phyloP scores from a whole-genome alignment of 1,284 basidiomycete species.

The Pyrrhoderma noxium region DNA sequence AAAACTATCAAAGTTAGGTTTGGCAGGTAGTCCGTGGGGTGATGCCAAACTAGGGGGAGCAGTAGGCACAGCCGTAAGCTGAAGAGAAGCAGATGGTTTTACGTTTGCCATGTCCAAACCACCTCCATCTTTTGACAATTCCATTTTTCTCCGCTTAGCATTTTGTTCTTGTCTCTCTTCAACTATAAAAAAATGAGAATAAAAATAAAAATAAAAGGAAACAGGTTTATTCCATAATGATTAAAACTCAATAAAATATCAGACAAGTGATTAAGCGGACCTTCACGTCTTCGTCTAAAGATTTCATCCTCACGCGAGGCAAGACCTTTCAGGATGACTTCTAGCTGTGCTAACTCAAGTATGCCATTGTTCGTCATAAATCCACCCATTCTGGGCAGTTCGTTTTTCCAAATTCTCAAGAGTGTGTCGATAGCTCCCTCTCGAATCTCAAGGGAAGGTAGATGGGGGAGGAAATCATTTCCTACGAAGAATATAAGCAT shows the following conservation, averaged over 20 bases:
- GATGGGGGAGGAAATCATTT: conserved; percentile 98
- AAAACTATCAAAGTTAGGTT: conserved; percentile 55
- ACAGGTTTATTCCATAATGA: conserved; percentile 14
- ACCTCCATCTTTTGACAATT: conserved; percentile 46
- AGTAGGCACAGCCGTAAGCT: conserved; percentile 37
- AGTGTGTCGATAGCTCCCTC: conserved; percentile 98
- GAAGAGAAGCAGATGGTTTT: conserved; percentile 17
- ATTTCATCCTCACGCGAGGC: conserved; percentile 93
- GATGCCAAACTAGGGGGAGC: conserved; percentile 38
- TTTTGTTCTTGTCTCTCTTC: conserved; percentile 91
- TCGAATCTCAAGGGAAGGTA: conserved; percentile 96
- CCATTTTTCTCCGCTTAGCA: conserved; percentile 81
- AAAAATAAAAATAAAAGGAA: conserved; percentile 22
- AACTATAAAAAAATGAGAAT: too few relatives aligned
- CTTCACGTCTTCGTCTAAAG: conserved; percentile 86
- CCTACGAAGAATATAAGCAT: conserved; percentile 99
- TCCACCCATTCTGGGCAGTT: conserved; percentile 91
- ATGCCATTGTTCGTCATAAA: conserved; percentile 94
- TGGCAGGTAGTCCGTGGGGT: conserved; percentile 47
- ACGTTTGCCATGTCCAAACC: conserved; percentile 34
- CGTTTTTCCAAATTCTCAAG: conserved; percentile 91
- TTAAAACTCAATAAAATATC: conserved; percentile 17
- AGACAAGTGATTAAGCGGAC: conserved; percentile 42
- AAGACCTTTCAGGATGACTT: conserved; percentile 93
- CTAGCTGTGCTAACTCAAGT: conserved; percentile 79